phyloP scores from a whole-genome alignment of 2,329 filamentous ascomycete genomes.

The Chalara sp. region DNA sequence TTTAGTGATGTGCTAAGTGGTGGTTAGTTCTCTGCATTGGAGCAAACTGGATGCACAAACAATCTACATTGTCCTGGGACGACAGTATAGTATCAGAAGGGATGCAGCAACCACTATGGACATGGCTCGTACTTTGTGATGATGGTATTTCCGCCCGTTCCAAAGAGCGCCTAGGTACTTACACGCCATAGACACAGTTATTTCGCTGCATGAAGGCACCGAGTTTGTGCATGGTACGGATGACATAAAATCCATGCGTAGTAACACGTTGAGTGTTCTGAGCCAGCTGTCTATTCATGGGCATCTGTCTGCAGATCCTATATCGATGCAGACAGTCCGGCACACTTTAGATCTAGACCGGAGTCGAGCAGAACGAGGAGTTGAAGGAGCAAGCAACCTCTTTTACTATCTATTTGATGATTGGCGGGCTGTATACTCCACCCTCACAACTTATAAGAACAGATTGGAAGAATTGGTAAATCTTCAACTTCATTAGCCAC shows the following conservation, averaged over 20 bases:
- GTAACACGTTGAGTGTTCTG: constrained; percentile 55
- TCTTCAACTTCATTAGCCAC: background rate
- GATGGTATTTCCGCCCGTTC: constrained; percentile 38
- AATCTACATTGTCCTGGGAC: constrained; percentile 24
- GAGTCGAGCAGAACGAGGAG: constrained; percentile 22
- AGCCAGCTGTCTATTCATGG: constrained; percentile 50
- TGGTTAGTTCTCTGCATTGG: constrained; percentile 59
- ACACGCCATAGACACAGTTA: constrained; percentile 48
- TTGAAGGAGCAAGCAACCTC: constrained; percentile 50
- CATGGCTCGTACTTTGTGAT: constrained; percentile 63
- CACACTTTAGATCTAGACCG: constrained; percentile 21
- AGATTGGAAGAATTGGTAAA: constrained; percentile 44
- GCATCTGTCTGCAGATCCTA: constrained; percentile 22
- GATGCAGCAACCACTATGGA: constrained; percentile 50
- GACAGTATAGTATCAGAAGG: constrained; percentile 29
- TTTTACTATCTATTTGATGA: constrained; percentile 65
- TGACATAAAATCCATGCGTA: constrained; percentile 32
- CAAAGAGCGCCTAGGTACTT: too few relatives aligned
- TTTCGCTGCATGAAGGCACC: constrained; percentile 61
- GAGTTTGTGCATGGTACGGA: constrained; percentile 21
- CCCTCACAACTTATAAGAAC: constrained; percentile 40
- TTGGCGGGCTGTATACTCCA: constrained; percentile 51
- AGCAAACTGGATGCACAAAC: constrained; percentile 55
- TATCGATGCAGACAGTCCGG: constrained; percentile 25
- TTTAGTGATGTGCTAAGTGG: constrained; percentile 12